Conservation (phyloP, 495 filamentous ascomycete genomes). For the Lichina pygmaea region DNA sequence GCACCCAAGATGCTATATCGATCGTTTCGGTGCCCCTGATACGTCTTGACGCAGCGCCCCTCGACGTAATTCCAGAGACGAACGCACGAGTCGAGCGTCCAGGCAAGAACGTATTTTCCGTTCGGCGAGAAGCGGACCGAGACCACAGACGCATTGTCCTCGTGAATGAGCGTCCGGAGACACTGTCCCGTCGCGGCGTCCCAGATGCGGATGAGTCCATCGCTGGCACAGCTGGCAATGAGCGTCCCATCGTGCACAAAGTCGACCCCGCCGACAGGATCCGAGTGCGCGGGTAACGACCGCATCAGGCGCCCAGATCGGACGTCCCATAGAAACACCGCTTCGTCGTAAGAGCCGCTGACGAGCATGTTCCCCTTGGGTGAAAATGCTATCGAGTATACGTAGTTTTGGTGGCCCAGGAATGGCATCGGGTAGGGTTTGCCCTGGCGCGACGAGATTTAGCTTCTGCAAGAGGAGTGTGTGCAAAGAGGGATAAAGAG, state of each 20-base stretch:
- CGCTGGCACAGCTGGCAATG: slow-evolving; percentile 65
- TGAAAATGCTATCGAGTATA: slow-evolving; percentile 77
- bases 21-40: slow-evolving; percentile 73
- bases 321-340: slow-evolving; percentile 90
- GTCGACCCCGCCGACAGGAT: slow-evolving; percentile 80
- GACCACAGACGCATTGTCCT: slow-evolving; percentile 84
- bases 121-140: slow-evolving; percentile 82
- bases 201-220: slow-evolving; percentile 87
- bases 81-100: slow-evolving; percentile 69
- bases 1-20: slow-evolving; percentile 59
- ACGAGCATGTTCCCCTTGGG: slow-evolving; percentile 93
- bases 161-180: slow-evolving; percentile 77
- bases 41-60: slow-evolving; percentile 78
- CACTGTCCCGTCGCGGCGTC: slow-evolving; percentile 91
- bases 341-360: slow-evolving; percentile 88
- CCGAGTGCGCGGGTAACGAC: slow-evolving; percentile 76
- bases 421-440: slow-evolving; percentile 37
- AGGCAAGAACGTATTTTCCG: slow-evolving; percentile 73
- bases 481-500: background rate
- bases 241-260: slow-evolving; percentile 82
- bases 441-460: slow-evolving; percentile 12
- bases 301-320: slow-evolving; percentile 61
- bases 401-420: slow-evolving; percentile 80
- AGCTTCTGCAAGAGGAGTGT: background rate
- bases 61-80: slow-evolving; percentile 87